phyloP scores from a whole-genome alignment of 345 rosid species.

The Melastoma malabathricum region DNA sequence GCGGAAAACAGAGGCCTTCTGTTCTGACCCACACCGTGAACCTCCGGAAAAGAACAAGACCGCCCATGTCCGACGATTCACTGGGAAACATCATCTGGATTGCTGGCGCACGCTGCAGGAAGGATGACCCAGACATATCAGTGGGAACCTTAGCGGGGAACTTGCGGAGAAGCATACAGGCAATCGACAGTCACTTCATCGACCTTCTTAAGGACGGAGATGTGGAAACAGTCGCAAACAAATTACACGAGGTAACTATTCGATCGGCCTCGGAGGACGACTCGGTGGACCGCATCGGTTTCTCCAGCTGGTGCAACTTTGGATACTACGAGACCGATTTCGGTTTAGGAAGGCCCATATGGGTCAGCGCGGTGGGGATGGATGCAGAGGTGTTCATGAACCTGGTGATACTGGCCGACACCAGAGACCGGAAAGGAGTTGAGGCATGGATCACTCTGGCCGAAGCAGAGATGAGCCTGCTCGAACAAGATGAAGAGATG shows the following conservation, averaged over 20 bases:
- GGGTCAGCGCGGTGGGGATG: slow-evolving; percentile 1
- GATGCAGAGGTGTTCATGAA: slow-evolving; percentile 10
- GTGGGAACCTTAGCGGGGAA: slow-evolving; percentile 14
- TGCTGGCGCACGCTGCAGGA: slow-evolving; percentile 7
- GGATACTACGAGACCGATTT: slow-evolving; percentile 18
- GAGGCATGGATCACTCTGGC: slow-evolving; percentile 46
- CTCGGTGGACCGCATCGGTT: slow-evolving; percentile 9
- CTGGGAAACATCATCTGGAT: slow-evolving; percentile 31
- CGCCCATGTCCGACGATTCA: slow-evolving; percentile 18
- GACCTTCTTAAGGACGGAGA: slow-evolving; percentile 7
- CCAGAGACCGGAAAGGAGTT: slow-evolving; percentile 18
- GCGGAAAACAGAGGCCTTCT: slow-evolving; percentile 15
- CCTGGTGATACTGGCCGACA: slow-evolving; percentile 26
- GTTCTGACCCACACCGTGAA: slow-evolving; percentile 20
- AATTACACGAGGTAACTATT: slow-evolving; percentile 7
- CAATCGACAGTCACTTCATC: slow-evolving; percentile 10
- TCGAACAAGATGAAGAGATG: slow-evolving; percentile 15
- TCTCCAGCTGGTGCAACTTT: slow-evolving; percentile 13
- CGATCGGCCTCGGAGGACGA: neutral
- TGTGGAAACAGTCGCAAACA: slow-evolving; percentile 3
- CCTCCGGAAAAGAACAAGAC: slow-evolving; percentile 15
- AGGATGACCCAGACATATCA: slow-evolving; percentile 14
- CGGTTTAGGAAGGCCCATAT: slow-evolving; percentile 20
- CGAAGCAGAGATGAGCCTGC: slow-evolving; percentile 21
- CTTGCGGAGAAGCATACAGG: slow-evolving; percentile 7